Percentiles rank a stretch among this genome's conserved stretches.
Conservation (phyloP, 2,329 filamentous ascomycete species). For the Thielaviopsis cerberus region DNA sequence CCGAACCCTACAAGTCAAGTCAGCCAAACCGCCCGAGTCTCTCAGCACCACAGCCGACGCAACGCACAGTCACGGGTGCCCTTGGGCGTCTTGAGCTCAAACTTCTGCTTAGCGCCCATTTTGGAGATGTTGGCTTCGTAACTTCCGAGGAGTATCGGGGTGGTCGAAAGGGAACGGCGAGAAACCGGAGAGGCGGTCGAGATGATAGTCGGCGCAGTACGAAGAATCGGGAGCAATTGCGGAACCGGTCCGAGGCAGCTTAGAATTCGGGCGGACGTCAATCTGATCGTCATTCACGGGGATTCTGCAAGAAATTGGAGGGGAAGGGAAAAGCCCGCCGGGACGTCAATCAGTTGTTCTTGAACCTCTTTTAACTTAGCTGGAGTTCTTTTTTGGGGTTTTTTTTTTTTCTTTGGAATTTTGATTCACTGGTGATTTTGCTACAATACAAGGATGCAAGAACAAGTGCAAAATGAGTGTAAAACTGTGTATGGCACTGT, state of each 20-base stretch:
- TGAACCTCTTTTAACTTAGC: not conserved
- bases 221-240: not conserved
- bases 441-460: not conserved
- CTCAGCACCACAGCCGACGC: no score
- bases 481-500: not conserved
- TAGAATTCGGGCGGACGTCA: constrained; percentile 3
- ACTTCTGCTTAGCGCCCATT: constrained; percentile 29
- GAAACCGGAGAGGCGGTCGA: not conserved
- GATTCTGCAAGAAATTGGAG: no score
- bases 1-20: constrained; percentile 40
- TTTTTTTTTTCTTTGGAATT: not conserved
- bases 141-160: not conserved
- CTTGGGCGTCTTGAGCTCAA: constrained; percentile 74
- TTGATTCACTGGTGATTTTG: not conserved
- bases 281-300: constrained; percentile 2
- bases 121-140: not conserved
- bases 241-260: not conserved
- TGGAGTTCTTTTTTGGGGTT: not conserved
- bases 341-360: not conserved
- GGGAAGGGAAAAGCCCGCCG: not conserved
- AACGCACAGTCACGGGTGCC: constrained; percentile 63
- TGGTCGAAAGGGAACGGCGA: not conserved
- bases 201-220: not conserved
- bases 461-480: not conserved
- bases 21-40: constrained; percentile 1